Percentiles rank a stretch among this genome's conserved stretches.
These are phyloP conservation scores for Dimargaris cristalligena DNA, from an alignment of 192 early-diverging fungal species.

Conservation along the genomic window DNA sequence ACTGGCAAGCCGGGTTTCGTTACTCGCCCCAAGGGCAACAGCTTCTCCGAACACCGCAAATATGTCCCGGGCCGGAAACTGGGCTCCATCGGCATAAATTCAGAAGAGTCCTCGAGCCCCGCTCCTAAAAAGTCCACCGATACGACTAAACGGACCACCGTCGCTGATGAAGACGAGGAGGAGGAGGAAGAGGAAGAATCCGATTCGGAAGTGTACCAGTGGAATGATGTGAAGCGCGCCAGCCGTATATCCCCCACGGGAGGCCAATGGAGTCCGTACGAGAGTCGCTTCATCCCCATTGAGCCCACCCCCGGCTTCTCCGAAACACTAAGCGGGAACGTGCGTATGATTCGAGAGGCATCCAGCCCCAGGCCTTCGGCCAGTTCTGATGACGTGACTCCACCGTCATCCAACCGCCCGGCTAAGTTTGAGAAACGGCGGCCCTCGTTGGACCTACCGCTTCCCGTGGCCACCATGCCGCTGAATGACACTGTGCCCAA, in stretches of 20 bases:
- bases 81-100: too few relatives aligned
- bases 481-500: background rate
- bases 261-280: slow-evolving; percentile 3
- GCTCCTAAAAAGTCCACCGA: too few relatives aligned
- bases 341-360: background rate
- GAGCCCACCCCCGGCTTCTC: background rate
- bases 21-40: background rate
- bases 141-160: too few relatives aligned
- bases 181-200: slow-evolving; percentile 11
- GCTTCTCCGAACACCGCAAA: background rate
- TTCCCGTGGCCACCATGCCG: background rate
- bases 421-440: background rate
- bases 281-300: slow-evolving; percentile 7
- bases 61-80: background rate
- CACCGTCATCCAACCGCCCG: background rate
- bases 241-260: slow-evolving; percentile 8
- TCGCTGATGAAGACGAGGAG: slow-evolving; percentile 8
- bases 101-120: too few relatives aligned
- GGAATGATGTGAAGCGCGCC: slow-evolving; percentile 2
- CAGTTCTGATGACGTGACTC: background rate
- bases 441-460: background rate
- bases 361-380: background rate
- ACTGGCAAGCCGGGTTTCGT: background rate
- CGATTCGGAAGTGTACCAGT: slow-evolving; percentile 7
- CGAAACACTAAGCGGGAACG: background rate